phyloP scores from a whole-genome alignment of 2,329 filamentous ascomycete genomes.

The Dactylellina drechsleri region DNA sequence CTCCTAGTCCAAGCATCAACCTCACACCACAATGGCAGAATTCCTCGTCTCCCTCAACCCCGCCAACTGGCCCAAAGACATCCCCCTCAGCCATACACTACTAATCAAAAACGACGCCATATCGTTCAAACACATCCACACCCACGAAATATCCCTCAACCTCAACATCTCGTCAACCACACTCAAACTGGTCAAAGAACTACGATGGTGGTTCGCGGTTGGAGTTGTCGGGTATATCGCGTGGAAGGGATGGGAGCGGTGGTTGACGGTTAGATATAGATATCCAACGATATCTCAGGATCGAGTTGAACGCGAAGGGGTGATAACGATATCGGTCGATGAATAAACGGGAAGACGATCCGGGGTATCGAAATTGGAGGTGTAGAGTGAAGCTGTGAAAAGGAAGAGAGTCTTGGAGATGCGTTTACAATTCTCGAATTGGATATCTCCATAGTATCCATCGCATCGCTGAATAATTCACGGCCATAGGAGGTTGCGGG shows the following conservation, averaged over 20 bases:
- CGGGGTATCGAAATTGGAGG: no score
- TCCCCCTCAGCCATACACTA: constrained; percentile 40
- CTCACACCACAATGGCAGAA: constrained; percentile 39
- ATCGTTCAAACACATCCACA: constrained; percentile 24
- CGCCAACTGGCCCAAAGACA: constrained; percentile 49
- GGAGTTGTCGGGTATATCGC: constrained; percentile 17
- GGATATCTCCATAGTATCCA: not conserved
- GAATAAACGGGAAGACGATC: no score
- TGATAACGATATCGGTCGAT: no score
- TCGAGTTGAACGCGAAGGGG: no score
- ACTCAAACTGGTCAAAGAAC: constrained; percentile 18
- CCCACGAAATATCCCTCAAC: constrained; percentile 32
- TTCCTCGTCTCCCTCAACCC: constrained; percentile 53
- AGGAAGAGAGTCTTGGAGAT: no score
- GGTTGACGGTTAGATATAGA: not conserved
- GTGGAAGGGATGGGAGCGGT: constrained; percentile 33
- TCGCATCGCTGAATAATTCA: constrained; percentile 27
- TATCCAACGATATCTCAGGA: no score
- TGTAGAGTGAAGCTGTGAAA: no score
- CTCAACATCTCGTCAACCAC: constrained; percentile 25
- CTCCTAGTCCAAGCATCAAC: no score
- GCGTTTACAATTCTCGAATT: not conserved
- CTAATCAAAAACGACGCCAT: constrained; percentile 31
- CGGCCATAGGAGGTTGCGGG: constrained; percentile 29
- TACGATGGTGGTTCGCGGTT: constrained; percentile 37